Percentiles rank a stretch among this genome's conserved stretches.
Evolutionary conservation across 805 yeast species (phyloP).

Genomic region (Metahyphopichia silvanorum): DNA sequence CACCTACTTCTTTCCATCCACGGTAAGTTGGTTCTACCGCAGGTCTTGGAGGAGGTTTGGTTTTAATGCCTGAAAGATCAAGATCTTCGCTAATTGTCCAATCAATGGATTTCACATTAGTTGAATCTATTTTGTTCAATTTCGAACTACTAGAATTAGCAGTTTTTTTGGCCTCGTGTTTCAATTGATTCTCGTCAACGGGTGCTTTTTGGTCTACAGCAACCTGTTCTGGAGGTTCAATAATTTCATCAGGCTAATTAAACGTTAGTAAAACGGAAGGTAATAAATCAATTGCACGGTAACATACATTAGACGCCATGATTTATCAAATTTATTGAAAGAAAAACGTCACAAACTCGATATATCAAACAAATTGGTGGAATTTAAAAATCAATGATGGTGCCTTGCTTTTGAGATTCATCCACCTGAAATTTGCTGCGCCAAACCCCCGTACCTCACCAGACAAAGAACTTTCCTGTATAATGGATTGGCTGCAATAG

Average conservation of each 20-base stretch:
- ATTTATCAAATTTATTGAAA: not conserved
- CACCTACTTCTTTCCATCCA: slow-evolving; percentile 95
- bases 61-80: slow-evolving; percentile 27
- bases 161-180: slow-evolving; percentile 3
- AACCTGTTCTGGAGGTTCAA: slow-evolving; percentile 31
- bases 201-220: slow-evolving; percentile 12
- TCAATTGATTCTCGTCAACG: slow-evolving; percentile 3
- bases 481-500: too few species aligned
- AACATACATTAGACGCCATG: slow-evolving; percentile 6
- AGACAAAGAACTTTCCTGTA: too few species aligned
- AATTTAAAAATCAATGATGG: too few species aligned
- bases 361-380: too few species aligned
- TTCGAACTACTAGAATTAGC: slow-evolving; percentile 1
- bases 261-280: slow-evolving; percentile 11
- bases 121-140: slow-evolving; percentile 2
- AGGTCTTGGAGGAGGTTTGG: slow-evolving; percentile 43
- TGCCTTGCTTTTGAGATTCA: too few species aligned
- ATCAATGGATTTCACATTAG: slow-evolving; percentile 9
- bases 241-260: slow-evolving; percentile 29
- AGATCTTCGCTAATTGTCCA: slow-evolving; percentile 36
- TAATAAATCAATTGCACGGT: not conserved
- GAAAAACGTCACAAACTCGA: not conserved
- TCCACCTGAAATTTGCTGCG: slow-evolving; percentile 2
- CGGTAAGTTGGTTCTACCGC: slow-evolving; percentile 66
- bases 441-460: too few species aligned